phyloP scores from a whole-genome alignment of 1,284 basidiomycete species.

The Gymnopus androsaceus region DNA sequence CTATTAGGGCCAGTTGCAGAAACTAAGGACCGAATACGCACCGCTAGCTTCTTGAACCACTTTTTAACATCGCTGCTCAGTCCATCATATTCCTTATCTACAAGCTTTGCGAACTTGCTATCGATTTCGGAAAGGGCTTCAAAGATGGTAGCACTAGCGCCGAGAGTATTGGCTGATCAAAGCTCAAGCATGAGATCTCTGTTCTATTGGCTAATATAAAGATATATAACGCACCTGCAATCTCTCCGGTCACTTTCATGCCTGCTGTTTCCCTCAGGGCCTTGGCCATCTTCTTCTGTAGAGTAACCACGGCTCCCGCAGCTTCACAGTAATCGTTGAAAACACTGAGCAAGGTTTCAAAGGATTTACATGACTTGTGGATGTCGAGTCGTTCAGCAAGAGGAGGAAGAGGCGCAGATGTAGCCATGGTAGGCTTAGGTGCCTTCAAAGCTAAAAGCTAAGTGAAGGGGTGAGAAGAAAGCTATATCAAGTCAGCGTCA shows the following conservation, averaged over 20 bases:
- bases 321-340: slow-evolving; percentile 77
- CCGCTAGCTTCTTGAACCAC: slow-evolving; percentile 81
- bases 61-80: slow-evolving; percentile 73
- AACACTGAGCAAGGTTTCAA: slow-evolving; percentile 65
- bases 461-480: too few species aligned
- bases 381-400: slow-evolving; percentile 64
- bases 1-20: slow-evolving; percentile 5
- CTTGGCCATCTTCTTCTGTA: slow-evolving; percentile 76
- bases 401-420: slow-evolving; percentile 19
- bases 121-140: slow-evolving; percentile 71
- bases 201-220: not conserved
- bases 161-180: slow-evolving; percentile 63
- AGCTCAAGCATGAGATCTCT: not conserved
- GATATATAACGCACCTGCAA: slow-evolving; percentile 52
- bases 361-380: slow-evolving; percentile 76
- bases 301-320: slow-evolving; percentile 54
- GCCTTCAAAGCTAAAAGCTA: too few species aligned
- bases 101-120: slow-evolving; percentile 69
- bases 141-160: slow-evolving; percentile 62
- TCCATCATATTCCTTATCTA: slow-evolving; percentile 70
- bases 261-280: slow-evolving; percentile 65
- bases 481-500: too few species aligned
- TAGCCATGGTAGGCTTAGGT: not conserved
- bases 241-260: slow-evolving; percentile 59
- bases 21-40: slow-evolving; percentile 39